phyloP scores from a whole-genome alignment of 176 grass and related monocot species.

The Eleusine coracana region DNA sequence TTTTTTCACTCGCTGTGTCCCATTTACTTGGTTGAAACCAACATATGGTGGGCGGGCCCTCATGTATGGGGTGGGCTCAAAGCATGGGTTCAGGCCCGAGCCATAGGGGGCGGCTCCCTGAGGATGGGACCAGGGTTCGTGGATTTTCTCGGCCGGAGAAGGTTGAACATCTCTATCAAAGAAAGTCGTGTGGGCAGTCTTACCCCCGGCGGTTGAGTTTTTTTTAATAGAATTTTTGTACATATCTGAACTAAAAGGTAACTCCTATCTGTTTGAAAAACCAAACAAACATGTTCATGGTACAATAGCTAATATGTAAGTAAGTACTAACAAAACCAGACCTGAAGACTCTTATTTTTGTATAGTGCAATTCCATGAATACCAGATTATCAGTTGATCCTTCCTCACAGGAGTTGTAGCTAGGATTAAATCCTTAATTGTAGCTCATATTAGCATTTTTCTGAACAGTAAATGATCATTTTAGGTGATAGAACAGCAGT shows the following conservation, averaged over 20 bases:
- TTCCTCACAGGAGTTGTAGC: slow-evolving; percentile 7
- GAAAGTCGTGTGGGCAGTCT: too few relatives aligned
- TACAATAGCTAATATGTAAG: not conserved
- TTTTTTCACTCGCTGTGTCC: too few relatives aligned
- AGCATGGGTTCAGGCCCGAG: too few relatives aligned
- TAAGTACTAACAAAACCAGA: not conserved
- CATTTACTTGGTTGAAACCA: too few relatives aligned
- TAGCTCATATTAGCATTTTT: slow-evolving; percentile 13
- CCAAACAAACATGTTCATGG: not conserved
- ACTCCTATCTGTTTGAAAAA: not conserved
- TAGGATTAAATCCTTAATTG: not conserved
- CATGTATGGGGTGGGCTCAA: too few relatives aligned
- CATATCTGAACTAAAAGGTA: not conserved
- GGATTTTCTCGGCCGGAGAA: too few relatives aligned
- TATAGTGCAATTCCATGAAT: not conserved
- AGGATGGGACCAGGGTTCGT: too few relatives aligned
- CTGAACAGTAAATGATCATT: slow-evolving; percentile 13
- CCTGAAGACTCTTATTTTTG: not conserved
- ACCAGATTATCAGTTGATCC: slow-evolving; percentile 22
- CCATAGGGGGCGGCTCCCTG: too few relatives aligned
- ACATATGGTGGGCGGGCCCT: too few relatives aligned
- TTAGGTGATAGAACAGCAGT: slow-evolving; percentile 29
- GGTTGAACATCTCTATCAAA: too few relatives aligned
- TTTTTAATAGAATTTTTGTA: slow-evolving; percentile 26
- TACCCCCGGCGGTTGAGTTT: too few relatives aligned